Evolutionary conservation across 208 protist species (phyloP), one percentile per base, ranked within the genome.

Genomic region (Crithidia expoeki): DNA sequence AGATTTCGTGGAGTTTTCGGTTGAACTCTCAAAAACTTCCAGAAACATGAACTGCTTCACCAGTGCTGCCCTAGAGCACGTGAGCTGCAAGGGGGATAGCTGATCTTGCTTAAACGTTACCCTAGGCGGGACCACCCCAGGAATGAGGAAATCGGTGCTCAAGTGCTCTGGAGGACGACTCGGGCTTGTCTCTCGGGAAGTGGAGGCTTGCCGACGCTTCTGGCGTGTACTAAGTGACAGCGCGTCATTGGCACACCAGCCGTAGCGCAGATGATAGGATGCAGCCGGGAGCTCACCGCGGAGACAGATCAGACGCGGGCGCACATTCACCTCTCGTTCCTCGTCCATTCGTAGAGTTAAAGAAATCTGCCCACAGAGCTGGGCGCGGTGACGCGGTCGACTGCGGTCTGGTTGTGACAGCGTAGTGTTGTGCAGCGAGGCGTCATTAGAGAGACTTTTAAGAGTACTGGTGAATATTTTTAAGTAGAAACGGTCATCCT

Each of bases 401-500:
- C 28, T 46, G 2, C 5, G n/a, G 7, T 40, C n/a, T 2, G 55
- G 17, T 10, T 10, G 34, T 3, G 51, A 36, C 9, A 36, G 34
- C 7, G 32, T 23, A 6, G 32, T 34, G n/a, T 38, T 6, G 33
- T 46, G 6, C 9, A 46, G 9, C 30, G 32, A 44, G 4, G 33
- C 6, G 33, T 27, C 33, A 10, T n/a, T 36, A 2, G 32, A 23
- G 21, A 21, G 2, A 0, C 49, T 42, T 25, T 21, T 28, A 2
- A 55, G 49, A 25, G 32, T 64, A 25, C 40, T 64, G 28, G 52
- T 60, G 66, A 58, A 71, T 30, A 76, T 50, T 23, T 33, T 68
- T 46, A 80, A 80, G 47, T 64, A 62, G 47, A 76, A 81, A 40
- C 64, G 50, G 5, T 61, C 58, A 36, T 76, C 65, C 4, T 55